These are phyloP conservation scores for Solanum boliviense DNA, from an alignment of 257 asterid genomes.

Conservation along the genomic window DNA sequence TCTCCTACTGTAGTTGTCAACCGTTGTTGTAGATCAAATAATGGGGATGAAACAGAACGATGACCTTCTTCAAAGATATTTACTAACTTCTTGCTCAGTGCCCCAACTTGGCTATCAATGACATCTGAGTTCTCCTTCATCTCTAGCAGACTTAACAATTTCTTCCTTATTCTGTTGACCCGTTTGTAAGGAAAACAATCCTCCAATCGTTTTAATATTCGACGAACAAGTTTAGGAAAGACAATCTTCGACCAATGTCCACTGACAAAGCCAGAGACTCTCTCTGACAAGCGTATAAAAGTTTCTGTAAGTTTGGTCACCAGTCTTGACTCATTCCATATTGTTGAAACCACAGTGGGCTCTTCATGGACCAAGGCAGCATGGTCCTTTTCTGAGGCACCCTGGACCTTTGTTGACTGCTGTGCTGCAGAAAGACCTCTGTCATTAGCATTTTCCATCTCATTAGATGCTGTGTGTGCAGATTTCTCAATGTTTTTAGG, in stretches of 20 bases:
- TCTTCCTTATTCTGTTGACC: slow-evolving; percentile 44
- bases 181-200: slow-evolving; percentile 55
- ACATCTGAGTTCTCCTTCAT: slow-evolving; percentile 52
- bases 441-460: slow-evolving; percentile 46
- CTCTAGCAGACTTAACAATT: slow-evolving; percentile 44
- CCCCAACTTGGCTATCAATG: slow-evolving; percentile 49
- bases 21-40: slow-evolving; percentile 72
- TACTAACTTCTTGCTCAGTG: slow-evolving; percentile 61
- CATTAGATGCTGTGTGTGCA: slow-evolving; percentile 36
- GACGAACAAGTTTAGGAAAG: slow-evolving; percentile 70
- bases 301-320: slow-evolving; percentile 62
- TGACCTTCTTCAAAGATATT: slow-evolving; percentile 82
- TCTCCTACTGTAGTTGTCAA: slow-evolving; percentile 50
- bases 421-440: slow-evolving; percentile 25
- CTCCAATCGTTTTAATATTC: slow-evolving; percentile 58
- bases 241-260: slow-evolving; percentile 57
- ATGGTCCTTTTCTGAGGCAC: slow-evolving; percentile 24
- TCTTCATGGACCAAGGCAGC: slow-evolving; percentile 27
- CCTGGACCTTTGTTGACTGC: slow-evolving; percentile 20
- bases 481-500: slow-evolving; percentile 51
- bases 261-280: slow-evolving; percentile 76
- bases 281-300: slow-evolving; percentile 60
- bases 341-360: slow-evolving; percentile 26
- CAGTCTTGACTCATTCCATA: slow-evolving; percentile 64
- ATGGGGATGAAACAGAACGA: slow-evolving; percentile 70